Conservation (phyloP, 2,329 filamentous ascomycete species). For the Colletotrichum sp. region DNA sequence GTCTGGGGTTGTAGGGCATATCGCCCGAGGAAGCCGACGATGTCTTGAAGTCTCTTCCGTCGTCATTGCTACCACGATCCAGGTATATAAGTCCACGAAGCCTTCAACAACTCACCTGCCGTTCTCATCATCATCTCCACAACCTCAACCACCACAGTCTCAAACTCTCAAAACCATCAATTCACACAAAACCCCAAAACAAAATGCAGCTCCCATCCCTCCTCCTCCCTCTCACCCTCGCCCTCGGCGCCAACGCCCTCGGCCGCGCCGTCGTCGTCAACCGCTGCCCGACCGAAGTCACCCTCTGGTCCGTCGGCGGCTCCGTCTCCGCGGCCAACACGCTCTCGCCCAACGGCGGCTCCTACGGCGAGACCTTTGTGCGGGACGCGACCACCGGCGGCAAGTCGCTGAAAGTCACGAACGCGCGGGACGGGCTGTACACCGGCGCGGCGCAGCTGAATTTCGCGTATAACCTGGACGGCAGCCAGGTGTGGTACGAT, state of each 20-base stretch:
- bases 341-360: constrained; percentile 28
- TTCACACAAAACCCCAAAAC: not conserved
- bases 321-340: constrained; percentile 27
- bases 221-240: constrained; percentile 24
- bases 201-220: constrained; percentile 8
- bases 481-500: constrained; percentile 41
- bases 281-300: constrained; percentile 38
- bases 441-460: constrained; percentile 43
- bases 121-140: not conserved
- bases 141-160: not conserved
- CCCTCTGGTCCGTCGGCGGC: constrained; percentile 43
- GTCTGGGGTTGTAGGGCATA: not conserved
- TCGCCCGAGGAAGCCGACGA: not conserved
- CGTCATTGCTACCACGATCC: not conserved
- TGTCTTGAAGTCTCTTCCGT: not conserved
- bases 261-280: constrained; percentile 41
- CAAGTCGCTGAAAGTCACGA: constrained; percentile 42
- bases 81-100: not conserved
- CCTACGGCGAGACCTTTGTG: constrained; percentile 36
- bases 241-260: constrained; percentile 28
- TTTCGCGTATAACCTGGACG: constrained; percentile 43
- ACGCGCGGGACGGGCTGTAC: constrained; percentile 38
- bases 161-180: not conserved
- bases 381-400: constrained; percentile 42
- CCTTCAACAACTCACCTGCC: not conserved